Evolutionary conservation across 345 rosid species (phyloP), one percentile per base, ranked within the genome.

Genomic region (Raphanus raphanistrum): DNA sequence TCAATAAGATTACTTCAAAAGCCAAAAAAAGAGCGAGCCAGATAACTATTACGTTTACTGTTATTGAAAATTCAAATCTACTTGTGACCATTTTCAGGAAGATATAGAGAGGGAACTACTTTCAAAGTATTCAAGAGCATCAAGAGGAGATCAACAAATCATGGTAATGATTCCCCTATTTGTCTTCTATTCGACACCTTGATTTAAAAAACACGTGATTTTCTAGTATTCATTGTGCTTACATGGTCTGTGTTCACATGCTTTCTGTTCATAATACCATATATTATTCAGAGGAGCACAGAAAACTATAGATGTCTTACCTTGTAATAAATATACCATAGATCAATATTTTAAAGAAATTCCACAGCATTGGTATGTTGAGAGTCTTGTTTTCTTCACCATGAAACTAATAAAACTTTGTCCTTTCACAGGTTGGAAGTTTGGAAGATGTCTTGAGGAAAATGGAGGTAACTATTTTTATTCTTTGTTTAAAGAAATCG

Each of bases 81-180:
- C n/a, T 16, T 0, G 6, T 50, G 65, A 48, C 16, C 70, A 11
- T n/a, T 45, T 75, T 67, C 86, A 92, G 97, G 97, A 94, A 83
- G 97, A 92, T 78, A 84, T 94, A 29, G 97, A 90, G 80, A 88
- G 86, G 73, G 98, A 94, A 81, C 85, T 94, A 81, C 85, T 94
- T 70, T 86, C 87, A 8, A 90, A 88, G 72, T 80, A 89, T 82
- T 82, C 97, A 16, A 86, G 87, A 87, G 82, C 84, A 60, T 83
- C 91, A 60, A 92, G 87, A 86, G 97, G 90, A 80, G 87, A 95
- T 52, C 97, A 89, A 63, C 94, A 89, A 83, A 89, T 94, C 68
- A 86, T 92, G 98, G 98, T 92, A 92, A 66, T 25, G 21, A 2
- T 36, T 79, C 28, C 17, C 28, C 17, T 26, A 36, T 8, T 62